phyloP scores from a whole-genome alignment of 768 basidiomycete species.

The Trametes cinnabarina region DNA sequence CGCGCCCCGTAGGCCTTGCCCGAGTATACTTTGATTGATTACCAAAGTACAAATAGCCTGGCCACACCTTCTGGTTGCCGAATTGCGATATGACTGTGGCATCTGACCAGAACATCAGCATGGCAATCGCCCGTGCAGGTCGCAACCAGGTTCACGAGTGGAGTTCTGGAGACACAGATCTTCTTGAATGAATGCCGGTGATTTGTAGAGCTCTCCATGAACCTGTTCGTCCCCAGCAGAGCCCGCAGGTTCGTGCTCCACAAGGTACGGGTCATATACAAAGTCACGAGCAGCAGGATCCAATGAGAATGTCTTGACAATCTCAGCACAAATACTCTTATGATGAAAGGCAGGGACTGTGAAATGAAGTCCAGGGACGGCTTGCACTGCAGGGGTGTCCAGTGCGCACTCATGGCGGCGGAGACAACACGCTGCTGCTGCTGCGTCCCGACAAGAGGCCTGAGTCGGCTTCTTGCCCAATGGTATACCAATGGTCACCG shows the following conservation, averaged over 20 bases:
- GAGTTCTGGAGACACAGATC: slow-evolving; percentile 14
- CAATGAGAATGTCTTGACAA: not conserved
- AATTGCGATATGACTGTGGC: slow-evolving; percentile 32
- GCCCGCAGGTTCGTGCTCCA: not conserved
- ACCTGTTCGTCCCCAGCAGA: slow-evolving; percentile 1
- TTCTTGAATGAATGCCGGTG: slow-evolving; percentile 15
- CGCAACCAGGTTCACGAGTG: slow-evolving; percentile 19
- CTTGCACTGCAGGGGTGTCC: slow-evolving; percentile 22
- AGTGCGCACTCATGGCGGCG: not conserved
- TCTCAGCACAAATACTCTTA: slow-evolving; percentile 19
- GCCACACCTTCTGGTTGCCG: slow-evolving; percentile 36
- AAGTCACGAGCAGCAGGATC: slow-evolving; percentile 3
- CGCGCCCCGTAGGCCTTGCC: slow-evolving; percentile 25
- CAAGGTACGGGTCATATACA: slow-evolving; percentile 8
- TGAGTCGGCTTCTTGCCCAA: not conserved
- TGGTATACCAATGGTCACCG: slow-evolving; percentile 9
- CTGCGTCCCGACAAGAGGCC: not conserved
- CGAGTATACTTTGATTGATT: slow-evolving; percentile 43
- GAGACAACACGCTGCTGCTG: not conserved
- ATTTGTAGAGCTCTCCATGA: slow-evolving; percentile 18
- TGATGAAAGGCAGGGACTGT: slow-evolving; percentile 32
- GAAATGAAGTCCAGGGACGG: slow-evolving; percentile 23
- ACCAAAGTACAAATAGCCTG: slow-evolving; percentile 38
- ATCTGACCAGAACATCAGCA: slow-evolving; percentile 34
- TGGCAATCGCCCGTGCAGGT: slow-evolving; percentile 20